Evolutionary conservation across 768 basidiomycete genomes (phyloP).

Genomic region (Tylopilus sp.): DNA sequence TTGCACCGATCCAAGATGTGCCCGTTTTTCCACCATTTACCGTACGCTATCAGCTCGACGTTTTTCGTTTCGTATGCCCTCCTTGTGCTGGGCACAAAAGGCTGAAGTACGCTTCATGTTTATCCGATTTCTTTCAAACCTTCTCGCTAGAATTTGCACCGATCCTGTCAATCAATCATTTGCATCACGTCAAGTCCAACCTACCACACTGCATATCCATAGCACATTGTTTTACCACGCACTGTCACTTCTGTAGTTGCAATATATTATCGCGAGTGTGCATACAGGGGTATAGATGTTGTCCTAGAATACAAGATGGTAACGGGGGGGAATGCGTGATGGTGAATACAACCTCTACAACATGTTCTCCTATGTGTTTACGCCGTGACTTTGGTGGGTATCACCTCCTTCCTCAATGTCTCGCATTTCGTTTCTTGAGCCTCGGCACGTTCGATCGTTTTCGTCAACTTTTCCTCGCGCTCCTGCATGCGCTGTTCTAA

Average conservation of each 20-base stretch:
- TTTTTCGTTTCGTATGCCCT: conserved; percentile 21
- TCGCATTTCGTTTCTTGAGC: conserved; percentile 55
- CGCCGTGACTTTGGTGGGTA: conserved; percentile 19
- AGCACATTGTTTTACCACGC: conserved; percentile 23
- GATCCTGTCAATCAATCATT: conserved; percentile 20
- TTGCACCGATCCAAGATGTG: conserved; percentile 31
- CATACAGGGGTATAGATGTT: conserved; percentile 13
- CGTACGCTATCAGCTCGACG: conserved; percentile 23
- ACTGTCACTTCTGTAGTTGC: conserved; percentile 31
- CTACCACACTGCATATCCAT: conserved; percentile 21
- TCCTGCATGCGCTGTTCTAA: conserved; percentile 70
- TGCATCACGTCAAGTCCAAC: conserved; percentile 25
- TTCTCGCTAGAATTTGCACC: conserved; percentile 27
- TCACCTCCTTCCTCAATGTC: conserved; percentile 40
- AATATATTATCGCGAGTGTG: conserved; percentile 23
- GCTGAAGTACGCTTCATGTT: conserved; percentile 31
- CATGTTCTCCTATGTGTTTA: neutral
- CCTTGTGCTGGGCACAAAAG: conserved; percentile 19
- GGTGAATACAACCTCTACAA: conserved; percentile 4
- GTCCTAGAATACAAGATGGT: conserved; percentile 24
- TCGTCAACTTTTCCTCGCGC: conserved; percentile 58
- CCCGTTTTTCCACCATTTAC: conserved; percentile 29
- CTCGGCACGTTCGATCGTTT: conserved; percentile 60
- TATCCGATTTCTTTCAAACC: conserved; percentile 14
- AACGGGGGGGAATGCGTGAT: conserved; percentile 10